Evolutionary conservation across 306 rosid species (phyloP).

Genomic region (Rosa persica): DNA sequence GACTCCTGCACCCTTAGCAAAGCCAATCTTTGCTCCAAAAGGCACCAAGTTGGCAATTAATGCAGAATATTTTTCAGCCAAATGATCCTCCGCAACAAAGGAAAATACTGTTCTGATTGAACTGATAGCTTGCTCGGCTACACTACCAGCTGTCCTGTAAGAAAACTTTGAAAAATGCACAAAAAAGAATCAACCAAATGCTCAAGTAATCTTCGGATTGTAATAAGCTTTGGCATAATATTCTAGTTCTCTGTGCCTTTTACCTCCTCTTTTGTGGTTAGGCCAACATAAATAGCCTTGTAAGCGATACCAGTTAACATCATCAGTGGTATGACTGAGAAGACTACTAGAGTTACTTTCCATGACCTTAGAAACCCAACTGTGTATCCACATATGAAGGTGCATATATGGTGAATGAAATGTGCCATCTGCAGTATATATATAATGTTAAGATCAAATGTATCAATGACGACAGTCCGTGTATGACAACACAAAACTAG

Average conservation of each 20-base stretch:
- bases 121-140: slow-evolving; percentile 76
- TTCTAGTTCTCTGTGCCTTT: background rate
- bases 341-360: slow-evolving; percentile 71
- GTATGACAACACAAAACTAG: background rate
- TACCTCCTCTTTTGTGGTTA: slow-evolving; percentile 83
- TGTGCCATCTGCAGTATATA: slow-evolving; percentile 80
- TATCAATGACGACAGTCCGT: background rate
- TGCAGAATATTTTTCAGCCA: slow-evolving; percentile 53
- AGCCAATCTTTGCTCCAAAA: slow-evolving; percentile 68
- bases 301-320: slow-evolving; percentile 80
- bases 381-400: slow-evolving; percentile 76
- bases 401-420: slow-evolving; percentile 69
- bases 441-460: background rate
- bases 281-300: slow-evolving; percentile 82
- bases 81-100: slow-evolving; percentile 72
- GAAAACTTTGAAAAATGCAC: slow-evolving; percentile 46
- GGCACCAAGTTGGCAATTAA: slow-evolving; percentile 59
- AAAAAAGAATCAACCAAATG: slow-evolving; percentile 14
- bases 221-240: background rate
- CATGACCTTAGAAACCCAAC: slow-evolving; percentile 82
- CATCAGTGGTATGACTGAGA: slow-evolving; percentile 80
- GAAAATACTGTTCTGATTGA: slow-evolving; percentile 88
- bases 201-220: background rate
- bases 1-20: slow-evolving; percentile 84
- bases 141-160: slow-evolving; percentile 72